A percentile compares a stretch with the other conserved stretches of the same genome.
Conservation (phyloP, 768 basidiomycete species). For the Tricholoma sp. region DNA sequence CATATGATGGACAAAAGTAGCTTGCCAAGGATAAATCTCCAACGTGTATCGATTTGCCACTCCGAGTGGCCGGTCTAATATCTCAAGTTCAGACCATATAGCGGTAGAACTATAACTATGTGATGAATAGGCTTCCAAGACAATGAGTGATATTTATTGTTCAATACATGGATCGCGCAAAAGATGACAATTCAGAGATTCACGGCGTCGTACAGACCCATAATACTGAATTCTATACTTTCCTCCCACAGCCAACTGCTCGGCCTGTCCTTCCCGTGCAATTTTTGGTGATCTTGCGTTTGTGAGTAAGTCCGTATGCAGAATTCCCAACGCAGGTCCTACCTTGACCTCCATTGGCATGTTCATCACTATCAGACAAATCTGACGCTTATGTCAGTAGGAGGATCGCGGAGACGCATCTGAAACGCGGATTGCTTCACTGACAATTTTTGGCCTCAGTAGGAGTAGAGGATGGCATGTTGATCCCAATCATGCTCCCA, state of each 20-base stretch:
- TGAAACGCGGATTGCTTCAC: neutral
- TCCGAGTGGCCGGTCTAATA: too few relatives aligned
- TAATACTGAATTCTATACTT: neutral
- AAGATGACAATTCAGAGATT: too few relatives aligned
- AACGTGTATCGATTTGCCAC: too few relatives aligned
- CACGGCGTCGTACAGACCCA: too few relatives aligned
- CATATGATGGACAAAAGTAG: too few relatives aligned
- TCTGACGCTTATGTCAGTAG: neutral
- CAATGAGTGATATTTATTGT: too few relatives aligned
- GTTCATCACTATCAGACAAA: constrained; percentile 1
- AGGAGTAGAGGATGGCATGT: neutral
- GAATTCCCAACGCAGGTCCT: neutral
- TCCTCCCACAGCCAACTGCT: constrained; percentile 6
- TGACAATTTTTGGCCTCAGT: constrained; percentile 5
- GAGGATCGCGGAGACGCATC: neutral
- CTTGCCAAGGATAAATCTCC: too few relatives aligned
- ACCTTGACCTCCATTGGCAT: neutral
- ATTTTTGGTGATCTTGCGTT: constrained; percentile 1
- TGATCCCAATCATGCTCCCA: constrained; percentile 11
- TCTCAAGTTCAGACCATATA: too few relatives aligned
- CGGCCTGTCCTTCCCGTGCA: constrained; percentile 13
- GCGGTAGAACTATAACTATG: too few relatives aligned
- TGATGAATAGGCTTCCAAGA: too few relatives aligned
- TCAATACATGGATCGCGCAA: too few relatives aligned
- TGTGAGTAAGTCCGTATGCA: neutral